Base-by-base conservation (phyloP, 2,329 filamentous ascomycete species). In the Fonsecaea pugnacius region DNA sequence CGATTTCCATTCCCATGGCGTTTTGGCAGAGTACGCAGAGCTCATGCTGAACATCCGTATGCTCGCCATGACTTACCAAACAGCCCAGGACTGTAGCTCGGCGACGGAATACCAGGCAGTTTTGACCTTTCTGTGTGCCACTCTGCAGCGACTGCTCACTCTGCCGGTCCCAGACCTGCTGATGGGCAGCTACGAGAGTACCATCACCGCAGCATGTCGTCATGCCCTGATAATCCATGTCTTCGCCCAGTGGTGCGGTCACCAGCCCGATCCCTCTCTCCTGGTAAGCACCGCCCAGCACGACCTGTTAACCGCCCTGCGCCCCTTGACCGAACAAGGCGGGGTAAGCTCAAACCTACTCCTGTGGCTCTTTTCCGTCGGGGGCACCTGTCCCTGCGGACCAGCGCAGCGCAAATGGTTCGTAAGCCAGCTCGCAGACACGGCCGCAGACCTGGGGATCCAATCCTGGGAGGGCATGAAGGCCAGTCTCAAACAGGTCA, bases 331-430 rank as follows among this genome's bases (percentile, higher is more conserved):
- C 24, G 24, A 60, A 36, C 48, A 46, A 86, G 89, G 66, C 83
- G 92, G 16, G 91, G 96, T 72, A 54, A 60, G 36, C 4, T 52
- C 54, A 7, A 57, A 52, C 85, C 89, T 38, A 88, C 91, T 43
- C 81, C 90, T 10, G 93, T 93, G 0, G 91, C 86, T 3, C 84
- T 50, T 60, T 18, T 60, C 58, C 50, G 58, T 60, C 33, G 58
- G 58, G 5, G 58, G 48, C 14, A 60, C 58, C n/a, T 53, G 58
- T 32, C 58, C 58, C n/a, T 54, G 40, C 24, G 58, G 58, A 4
- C 51, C 48, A 12, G 58, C 58, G 1, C 58, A 60, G 32, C 58
- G 46, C 35, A 53, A 54, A 21, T 60, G 58, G 58, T 60, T 54
- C 30, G 21, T 60, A 21, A 60, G 48, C 51, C 48, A 54, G 9